Conservation (phyloP, 352 stramenopile genomes). For the Blastocystis sp. region DNA sequence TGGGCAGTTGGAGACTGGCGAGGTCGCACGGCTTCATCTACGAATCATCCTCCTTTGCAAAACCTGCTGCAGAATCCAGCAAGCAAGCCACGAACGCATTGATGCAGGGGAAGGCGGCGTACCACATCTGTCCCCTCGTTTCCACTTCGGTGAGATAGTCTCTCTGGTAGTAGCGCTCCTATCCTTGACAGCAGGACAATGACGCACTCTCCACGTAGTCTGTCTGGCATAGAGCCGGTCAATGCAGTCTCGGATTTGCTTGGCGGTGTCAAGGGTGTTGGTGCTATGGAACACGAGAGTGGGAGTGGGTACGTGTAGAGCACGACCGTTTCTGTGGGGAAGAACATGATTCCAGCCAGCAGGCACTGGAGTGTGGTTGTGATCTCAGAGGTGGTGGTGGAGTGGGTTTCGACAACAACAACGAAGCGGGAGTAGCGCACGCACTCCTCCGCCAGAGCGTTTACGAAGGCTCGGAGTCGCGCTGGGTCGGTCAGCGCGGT, state of each 20-base stretch:
- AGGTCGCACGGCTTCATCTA: conserved; percentile 46
- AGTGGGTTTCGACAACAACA: not conserved
- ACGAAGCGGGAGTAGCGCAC: not conserved
- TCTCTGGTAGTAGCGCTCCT: not conserved
- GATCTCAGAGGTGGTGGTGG: not conserved
- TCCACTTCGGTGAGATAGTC: conserved; percentile 35
- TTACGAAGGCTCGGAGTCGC: not conserved
- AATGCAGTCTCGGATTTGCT: not conserved
- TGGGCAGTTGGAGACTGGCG: conserved; percentile 1
- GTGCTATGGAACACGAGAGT: not conserved
- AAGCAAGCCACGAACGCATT: conserved; percentile 58
- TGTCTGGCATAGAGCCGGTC: not conserved
- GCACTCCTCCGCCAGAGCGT: not conserved
- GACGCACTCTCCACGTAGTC: not conserved
- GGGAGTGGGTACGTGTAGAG: not conserved
- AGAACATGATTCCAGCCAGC: not conserved
- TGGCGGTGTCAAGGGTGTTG: not conserved
- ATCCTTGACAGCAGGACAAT: not conserved
- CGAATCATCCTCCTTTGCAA: not conserved
- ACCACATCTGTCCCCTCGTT: conserved; percentile 20
- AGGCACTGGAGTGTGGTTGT: not conserved
- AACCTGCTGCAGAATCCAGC: not conserved
- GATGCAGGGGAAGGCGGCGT: conserved; percentile 1
- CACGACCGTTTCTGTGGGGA: not conserved
- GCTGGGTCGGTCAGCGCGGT: not conserved